Evolutionary conservation across 306 rosid genomes (phyloP).

Genomic region (Fagus sylvatica): DNA sequence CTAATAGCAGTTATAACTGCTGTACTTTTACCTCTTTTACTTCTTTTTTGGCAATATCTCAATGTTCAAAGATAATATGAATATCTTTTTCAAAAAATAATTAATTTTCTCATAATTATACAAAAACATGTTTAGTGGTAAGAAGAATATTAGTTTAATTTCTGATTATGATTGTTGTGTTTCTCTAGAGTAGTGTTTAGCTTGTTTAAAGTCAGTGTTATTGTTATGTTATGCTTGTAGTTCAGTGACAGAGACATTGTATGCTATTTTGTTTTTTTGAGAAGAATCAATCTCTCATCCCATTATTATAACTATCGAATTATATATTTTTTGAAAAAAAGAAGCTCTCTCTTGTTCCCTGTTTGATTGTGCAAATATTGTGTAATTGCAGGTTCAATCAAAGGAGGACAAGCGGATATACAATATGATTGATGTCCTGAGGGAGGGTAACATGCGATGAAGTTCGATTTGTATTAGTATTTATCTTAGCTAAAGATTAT

Average conservation of each 20-base stretch:
- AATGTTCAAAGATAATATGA: not conserved
- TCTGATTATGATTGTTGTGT: not conserved
- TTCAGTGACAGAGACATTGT: no score
- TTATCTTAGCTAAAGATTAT: constrained; percentile 9
- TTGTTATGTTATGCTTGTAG: no score
- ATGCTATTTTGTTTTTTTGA: no score
- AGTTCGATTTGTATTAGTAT: constrained; percentile 4
- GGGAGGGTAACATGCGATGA: constrained; percentile 80
- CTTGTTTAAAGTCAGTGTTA: no score
- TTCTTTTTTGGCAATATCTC: not conserved
- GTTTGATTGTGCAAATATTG: constrained; percentile 12
- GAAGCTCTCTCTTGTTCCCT: not conserved
- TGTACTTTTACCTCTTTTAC: not conserved
- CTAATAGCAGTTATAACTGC: not conserved
- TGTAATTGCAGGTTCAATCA: constrained; percentile 48
- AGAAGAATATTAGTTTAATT: not conserved
- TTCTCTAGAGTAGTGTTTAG: not conserved
- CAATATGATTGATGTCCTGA: constrained; percentile 77
- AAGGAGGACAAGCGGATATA: constrained; percentile 60
- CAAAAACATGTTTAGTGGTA: not conserved
- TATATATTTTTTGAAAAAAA: no score
- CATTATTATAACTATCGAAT: no score
- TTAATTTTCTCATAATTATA: not conserved
- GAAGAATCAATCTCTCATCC: no score
- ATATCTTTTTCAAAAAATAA: not conserved